Base-by-base conservation (phyloP, 495 filamentous ascomycete species). In the Mycothermus thermophilus region DNA sequence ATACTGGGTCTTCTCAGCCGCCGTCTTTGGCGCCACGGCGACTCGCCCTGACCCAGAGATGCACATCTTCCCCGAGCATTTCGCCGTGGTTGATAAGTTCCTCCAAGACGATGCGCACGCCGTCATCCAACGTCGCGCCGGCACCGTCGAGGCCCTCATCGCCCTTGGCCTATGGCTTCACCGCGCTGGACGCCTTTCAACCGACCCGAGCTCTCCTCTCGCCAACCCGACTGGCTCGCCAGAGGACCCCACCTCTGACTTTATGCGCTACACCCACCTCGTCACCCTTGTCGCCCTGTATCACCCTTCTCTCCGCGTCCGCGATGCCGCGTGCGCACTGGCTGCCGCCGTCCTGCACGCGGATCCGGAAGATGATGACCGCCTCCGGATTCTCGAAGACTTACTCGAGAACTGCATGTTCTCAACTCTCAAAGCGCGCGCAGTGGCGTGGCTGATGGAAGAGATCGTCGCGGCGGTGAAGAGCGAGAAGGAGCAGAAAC, bases 371-470 rank as follows among this genome's bases (percentile, higher is more conserved):
- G 70, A 79, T 27, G 54, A 71, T 1, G 67, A 73, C 19, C 71
- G 85, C 1, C 69, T 92, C 26, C 71, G 76, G 4, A 80, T 93
- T 38, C 79, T 96, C 8, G 69, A 74, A 27, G 77, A 83, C 30
- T 77, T 88, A 3, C 64, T 96, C 18, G 78, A 90, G 54, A 73
- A 93, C 41, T 81, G 79, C 44, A 76, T 79, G 5, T 83, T 75
- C 48, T 70, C 81, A 16, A 70, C 79, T 2, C 67, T 90, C 28
- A 85, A 83, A 43, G 85, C 79, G 10, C 77, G 74, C 35, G 86
- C 87, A 1, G 71, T 96, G 8, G 69, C 72, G 16, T 95, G 92
- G 82, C 59, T 95, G 3, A 87, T 86, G 50, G 76, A 86, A 32
- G 88, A 94, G 52, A 70, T 88, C 2, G 60, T 88, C 10, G 55